Conservation (phyloP, 2,329 filamentous ascomycete genomes). For the Ophiobolus disseminans region DNA sequence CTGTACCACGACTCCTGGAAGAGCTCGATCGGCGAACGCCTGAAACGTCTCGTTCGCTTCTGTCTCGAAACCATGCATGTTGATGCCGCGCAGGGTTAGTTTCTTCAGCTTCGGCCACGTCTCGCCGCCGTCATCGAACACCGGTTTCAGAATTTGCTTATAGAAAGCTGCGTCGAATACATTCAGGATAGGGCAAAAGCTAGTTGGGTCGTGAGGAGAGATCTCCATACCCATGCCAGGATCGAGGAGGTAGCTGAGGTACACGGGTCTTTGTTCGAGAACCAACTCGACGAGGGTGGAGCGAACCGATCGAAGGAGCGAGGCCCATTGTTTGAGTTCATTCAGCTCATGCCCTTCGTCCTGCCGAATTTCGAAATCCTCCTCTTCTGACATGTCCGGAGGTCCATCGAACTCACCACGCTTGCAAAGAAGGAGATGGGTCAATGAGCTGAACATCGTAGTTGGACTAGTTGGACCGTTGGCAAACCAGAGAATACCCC, state of each 20-base stretch:
- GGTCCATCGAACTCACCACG: not conserved
- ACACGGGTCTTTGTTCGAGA: constrained; percentile 5
- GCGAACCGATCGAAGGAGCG: not conserved
- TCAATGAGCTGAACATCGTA: not conserved
- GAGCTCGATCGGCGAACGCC: not conserved
- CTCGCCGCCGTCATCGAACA: constrained; percentile 2
- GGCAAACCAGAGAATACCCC: not conserved
- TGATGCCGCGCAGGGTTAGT: constrained; percentile 6
- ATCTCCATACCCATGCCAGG: not conserved
- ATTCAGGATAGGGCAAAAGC: not conserved
- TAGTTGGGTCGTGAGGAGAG: not conserved
- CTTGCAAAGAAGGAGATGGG: constrained; percentile 1
- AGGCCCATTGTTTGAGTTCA: constrained; percentile 3
- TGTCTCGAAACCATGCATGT: not conserved
- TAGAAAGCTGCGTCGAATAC: not conserved
- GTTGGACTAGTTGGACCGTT: not conserved
- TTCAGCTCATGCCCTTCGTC: not conserved
- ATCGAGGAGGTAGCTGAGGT: not conserved
- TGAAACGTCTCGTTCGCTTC: not conserved
- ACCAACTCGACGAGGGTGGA: constrained; percentile 4
- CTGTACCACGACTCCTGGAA: constrained; percentile 1
- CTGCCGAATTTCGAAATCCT: not conserved
- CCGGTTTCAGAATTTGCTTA: not conserved
- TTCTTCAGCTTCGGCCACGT: constrained; percentile 5
- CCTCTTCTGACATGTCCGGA: not conserved